These are phyloP conservation scores for Claviceps pazoutovae DNA, from an alignment of 2,329 filamentous ascomycete species.

Conservation along the genomic window DNA sequence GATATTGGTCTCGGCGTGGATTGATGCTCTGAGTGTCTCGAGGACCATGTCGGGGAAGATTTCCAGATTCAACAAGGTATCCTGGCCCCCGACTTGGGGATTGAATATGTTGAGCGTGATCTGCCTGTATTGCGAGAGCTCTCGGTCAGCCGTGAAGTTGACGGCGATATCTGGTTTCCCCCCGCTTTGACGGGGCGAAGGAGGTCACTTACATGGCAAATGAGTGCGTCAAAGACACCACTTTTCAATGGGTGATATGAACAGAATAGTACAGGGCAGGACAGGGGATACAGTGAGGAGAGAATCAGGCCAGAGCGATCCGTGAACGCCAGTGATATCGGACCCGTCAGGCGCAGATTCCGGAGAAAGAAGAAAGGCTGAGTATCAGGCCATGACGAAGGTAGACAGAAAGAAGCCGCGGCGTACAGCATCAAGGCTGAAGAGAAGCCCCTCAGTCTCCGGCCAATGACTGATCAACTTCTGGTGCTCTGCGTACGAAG, in stretches of 20 bases:
- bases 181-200: neutral
- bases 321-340: neutral
- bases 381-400: neutral
- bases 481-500: no score
- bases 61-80: constrained; percentile 69
- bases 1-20: constrained; percentile 71
- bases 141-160: constrained; percentile 1
- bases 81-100: constrained; percentile 50
- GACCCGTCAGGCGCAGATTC: neutral
- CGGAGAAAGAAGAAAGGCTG: neutral
- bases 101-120: constrained; percentile 78
- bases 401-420: neutral
- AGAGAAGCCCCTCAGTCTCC: neutral
- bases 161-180: neutral
- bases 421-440: neutral
- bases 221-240: neutral
- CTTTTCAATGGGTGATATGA: neutral
- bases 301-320: neutral
- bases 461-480: no score
- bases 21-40: constrained; percentile 72
- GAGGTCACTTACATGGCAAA: neutral
- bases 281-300: neutral
- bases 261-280: neutral
- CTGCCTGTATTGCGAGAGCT: constrained; percentile 41
- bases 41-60: constrained; percentile 72